Base-by-base conservation (phyloP, 495 filamentous ascomycete species). In the Tetracladium marchalianum region DNA sequence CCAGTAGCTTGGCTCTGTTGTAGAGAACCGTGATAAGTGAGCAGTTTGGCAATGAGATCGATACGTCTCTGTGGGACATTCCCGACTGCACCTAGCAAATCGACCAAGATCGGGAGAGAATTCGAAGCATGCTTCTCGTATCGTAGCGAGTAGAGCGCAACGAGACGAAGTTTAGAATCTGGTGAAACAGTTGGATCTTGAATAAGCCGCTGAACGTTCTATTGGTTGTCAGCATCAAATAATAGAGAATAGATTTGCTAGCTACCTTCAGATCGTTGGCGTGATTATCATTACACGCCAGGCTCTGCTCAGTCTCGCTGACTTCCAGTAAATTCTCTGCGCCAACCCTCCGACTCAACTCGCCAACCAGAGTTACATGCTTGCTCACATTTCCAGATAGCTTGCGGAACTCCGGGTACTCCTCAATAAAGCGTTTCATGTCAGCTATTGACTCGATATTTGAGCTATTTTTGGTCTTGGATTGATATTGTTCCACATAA, bases 341-440 rank as follows among this genome's bases (percentile, higher is more conserved):
- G 3, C 80, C 85, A 15, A 97, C 89, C 35, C 83, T 77, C 33
- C 90, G 70, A 62, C 87, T 94, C 18, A 98, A 77, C 61, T 98
- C 92, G 1, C 87, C 84, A 22, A 98, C 92, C 37, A 98, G 67
- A 4, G 92, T 95, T 45, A 98, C 93, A 64, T 98, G 92, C 56
- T 98, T 98, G 72, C 86, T 95, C 39, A 98, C 92, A 56, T 97
- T 98, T 11, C 92, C 90, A 6, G 93, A 94, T 1, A 98, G 81
- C 56, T 94, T 90, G 33, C 92, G 76, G 65, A 98, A 98, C 57
- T 98, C 92, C 15, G 92, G 92, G 58, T 95, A 98, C 57, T 98
- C 92, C 60, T 98, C 92, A 45, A 98, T 90, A 58, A 98, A 97
- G 36, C 90, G 87, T 64, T 98, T 98, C 92, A 98, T 98, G 58